Base-by-base conservation (phyloP, 371 early-diverging fungal species). In the Mucor ambiguus region DNA sequence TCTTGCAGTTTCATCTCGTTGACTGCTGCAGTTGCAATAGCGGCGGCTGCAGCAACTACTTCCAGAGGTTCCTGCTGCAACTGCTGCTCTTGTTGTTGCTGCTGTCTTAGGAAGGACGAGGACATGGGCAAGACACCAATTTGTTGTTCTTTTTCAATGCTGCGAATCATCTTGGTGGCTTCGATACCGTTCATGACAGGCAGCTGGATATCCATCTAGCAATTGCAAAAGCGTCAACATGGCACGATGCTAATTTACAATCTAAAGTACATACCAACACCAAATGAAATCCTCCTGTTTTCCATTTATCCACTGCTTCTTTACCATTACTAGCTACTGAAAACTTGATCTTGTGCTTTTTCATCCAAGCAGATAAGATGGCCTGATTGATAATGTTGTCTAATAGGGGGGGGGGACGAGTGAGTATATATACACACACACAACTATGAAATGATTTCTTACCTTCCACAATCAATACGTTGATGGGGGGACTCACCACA, bases 161-260 rank as follows among this genome's bases (percentile, higher is more conserved):
- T 68, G 30, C 92, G 81, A 41, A 91, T 92, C 72, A 78, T 81
- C 4, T 85, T 80, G 0, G 93, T 91, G 0, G 91, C 91, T 64
- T 89, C 86, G 30, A 92, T 89, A 32, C 93, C 93, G 60, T 90
- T 87, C 89, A 91, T 87, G 1, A 89, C 86, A 3, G 92, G 92
- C 64, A 92, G 78, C 67, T 90, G 87, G 61, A 92, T 87, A 75
- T 92, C 93, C 90, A 91, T 90, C 80, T 87, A 58, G 9, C 10
- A 38, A 38, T 29, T n/a, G n/a, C n/a, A n/a, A 33, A 8, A 33
- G 33, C 1, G 33, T 33, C 10, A 33, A 6, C 30, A 30, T 30
- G 30, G 33, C n/a, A n/a, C n/a, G n/a, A n/a, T n/a, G n/a, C n/a
- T n/a, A n/a, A n/a, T n/a, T n/a, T n/a, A n/a, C n/a, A n/a, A n/a